Conservation (phyloP, 2,329 filamentous ascomycete species). For the Paraconiothyrium brasiliense region DNA sequence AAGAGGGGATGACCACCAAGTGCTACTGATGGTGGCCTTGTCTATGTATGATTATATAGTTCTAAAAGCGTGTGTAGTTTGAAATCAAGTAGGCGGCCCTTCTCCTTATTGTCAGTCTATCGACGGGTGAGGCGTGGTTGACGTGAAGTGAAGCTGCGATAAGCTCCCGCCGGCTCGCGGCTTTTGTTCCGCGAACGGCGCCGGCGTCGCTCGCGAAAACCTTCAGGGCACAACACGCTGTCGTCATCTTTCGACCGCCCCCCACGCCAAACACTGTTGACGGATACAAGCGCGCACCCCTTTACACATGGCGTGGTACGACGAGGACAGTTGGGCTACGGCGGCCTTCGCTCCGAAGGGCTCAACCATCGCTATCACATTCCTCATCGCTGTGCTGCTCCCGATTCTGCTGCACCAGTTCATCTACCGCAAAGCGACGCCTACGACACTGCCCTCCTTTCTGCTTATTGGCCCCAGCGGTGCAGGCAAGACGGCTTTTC, state of each 20-base stretch:
- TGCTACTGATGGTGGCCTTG: constrained; percentile 44
- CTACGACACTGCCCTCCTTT: constrained; percentile 76
- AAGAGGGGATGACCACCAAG: constrained; percentile 24
- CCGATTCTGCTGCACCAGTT: constrained; percentile 81
- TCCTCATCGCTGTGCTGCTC: constrained; percentile 74
- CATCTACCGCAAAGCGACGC: constrained; percentile 73
- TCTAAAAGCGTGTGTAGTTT: constrained; percentile 35
- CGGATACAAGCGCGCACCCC: background rate
- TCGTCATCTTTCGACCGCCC: constrained; percentile 9
- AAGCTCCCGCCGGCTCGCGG: constrained; percentile 27
- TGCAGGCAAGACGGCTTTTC: constrained; percentile 85
- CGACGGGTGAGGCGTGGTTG: constrained; percentile 20
- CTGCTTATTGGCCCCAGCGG: constrained; percentile 83
- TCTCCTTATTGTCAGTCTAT: constrained; percentile 14
- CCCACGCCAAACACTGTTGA: constrained; percentile 1
- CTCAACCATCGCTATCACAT: constrained; percentile 70
- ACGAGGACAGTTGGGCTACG: constrained; percentile 56
- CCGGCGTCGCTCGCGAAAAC: constrained; percentile 6
- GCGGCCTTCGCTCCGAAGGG: constrained; percentile 56
- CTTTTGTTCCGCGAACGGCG: constrained; percentile 12
- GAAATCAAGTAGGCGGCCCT: constrained; percentile 24
- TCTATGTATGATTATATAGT: constrained; percentile 51
- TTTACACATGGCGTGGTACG: constrained; percentile 47
- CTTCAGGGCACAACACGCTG: constrained; percentile 10
- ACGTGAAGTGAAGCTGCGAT: constrained; percentile 44